Evolutionary conservation across 148 eudicot species (phyloP).

Genomic region (Dysphania ambrosioides): DNA sequence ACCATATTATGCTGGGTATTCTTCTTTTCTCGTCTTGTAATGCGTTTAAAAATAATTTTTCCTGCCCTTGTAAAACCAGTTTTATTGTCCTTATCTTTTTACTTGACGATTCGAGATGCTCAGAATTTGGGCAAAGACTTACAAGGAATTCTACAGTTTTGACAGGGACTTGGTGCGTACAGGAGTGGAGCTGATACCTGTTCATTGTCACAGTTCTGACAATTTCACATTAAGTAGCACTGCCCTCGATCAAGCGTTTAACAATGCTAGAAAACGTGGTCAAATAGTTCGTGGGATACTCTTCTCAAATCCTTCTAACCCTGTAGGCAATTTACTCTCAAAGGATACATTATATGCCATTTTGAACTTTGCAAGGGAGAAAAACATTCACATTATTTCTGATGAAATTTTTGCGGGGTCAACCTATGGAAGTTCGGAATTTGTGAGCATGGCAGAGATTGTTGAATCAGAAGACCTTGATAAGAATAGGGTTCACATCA

Average conservation of each 20-base stretch:
- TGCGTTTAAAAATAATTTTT: neutral
- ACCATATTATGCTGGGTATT: constrained; percentile 93
- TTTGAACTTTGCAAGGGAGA: constrained; percentile 73
- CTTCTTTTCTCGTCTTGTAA: neutral
- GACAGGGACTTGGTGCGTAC: constrained; percentile 82
- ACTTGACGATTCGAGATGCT: neutral
- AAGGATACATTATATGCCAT: constrained; percentile 49
- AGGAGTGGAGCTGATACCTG: constrained; percentile 75
- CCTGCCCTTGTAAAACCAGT: neutral
- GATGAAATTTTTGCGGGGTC: constrained; percentile 83
- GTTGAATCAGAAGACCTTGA: constrained; percentile 58
- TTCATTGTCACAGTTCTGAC: constrained; percentile 76
- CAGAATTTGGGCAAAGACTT: constrained; percentile 8
- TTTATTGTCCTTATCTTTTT: neutral
- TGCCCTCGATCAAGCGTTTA: constrained; percentile 69
- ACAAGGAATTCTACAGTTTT: constrained; percentile 49
- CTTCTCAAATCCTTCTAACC: constrained; percentile 75
- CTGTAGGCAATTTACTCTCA: constrained; percentile 61
- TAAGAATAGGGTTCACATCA: constrained; percentile 67
- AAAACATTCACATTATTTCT: constrained; percentile 77
- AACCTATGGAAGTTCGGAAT: constrained; percentile 49
- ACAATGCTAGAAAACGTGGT: constrained; percentile 72
- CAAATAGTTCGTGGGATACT: constrained; percentile 68
- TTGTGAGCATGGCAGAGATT: constrained; percentile 77
- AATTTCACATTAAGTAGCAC: constrained; percentile 52